Percentiles rank a stretch among this genome's conserved stretches.
Evolutionary conservation across 495 filamentous ascomycete species (phyloP).

Genomic region (Melanomma pulvis-pyrius): DNA sequence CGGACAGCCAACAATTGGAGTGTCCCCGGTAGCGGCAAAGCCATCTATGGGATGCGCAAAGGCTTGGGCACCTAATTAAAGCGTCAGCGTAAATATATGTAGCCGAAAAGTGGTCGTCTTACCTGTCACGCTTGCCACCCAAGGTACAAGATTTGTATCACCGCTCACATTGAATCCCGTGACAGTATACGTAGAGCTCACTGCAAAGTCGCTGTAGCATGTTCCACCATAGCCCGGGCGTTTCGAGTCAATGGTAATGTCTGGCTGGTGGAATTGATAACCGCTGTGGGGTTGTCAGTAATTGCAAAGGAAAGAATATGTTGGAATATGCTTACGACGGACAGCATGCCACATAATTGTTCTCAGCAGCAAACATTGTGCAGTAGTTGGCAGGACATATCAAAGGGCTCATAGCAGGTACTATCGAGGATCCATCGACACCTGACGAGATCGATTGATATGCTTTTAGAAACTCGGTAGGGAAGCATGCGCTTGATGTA

Average conservation of each 20-base stretch:
- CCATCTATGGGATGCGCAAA: constrained; percentile 30
- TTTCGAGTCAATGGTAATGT: constrained; percentile 8
- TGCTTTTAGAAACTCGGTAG: constrained; percentile 11
- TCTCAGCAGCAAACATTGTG: constrained; percentile 18
- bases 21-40: background rate
- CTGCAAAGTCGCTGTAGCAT: constrained; percentile 22
- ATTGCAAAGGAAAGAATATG: background rate
- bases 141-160: background rate
- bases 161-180: constrained; percentile 9
- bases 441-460: constrained; percentile 20
- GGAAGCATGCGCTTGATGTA: constrained; percentile 11
- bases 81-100: background rate
- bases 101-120: background rate
- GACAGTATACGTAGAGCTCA: constrained; percentile 18
- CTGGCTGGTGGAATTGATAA: constrained; percentile 16
- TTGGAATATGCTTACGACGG: constrained; percentile 14
- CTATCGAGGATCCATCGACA: constrained; percentile 8
- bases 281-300: background rate
- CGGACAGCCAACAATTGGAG: constrained; percentile 7
- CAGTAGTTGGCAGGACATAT: constrained; percentile 21
- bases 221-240: constrained; percentile 28
- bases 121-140: constrained; percentile 7
- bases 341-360: constrained; percentile 30
- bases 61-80: constrained; percentile 11
- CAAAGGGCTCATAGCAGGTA: constrained; percentile 24